These are phyloP conservation scores for Nymphaea colorata DNA, from an alignment of 164 flowering plant species.

Conservation along the genomic window DNA sequence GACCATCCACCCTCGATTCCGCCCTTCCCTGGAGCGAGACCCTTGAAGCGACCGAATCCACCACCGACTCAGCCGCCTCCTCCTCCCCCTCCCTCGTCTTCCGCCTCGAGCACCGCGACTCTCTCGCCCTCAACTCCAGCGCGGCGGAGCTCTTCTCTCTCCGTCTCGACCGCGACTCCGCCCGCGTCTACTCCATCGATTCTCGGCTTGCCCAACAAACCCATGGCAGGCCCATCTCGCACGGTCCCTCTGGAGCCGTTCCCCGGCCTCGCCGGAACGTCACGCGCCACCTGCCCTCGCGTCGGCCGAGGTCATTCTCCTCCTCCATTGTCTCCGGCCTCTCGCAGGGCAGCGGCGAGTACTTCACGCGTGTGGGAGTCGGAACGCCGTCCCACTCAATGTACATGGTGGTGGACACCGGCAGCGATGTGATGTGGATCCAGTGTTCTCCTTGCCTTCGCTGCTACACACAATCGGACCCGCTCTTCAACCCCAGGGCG, in stretches of 20 bases:
- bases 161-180: slow-evolving; percentile 52
- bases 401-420: slow-evolving; percentile 81
- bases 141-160: slow-evolving; percentile 44
- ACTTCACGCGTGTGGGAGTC: slow-evolving; percentile 75
- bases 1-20: slow-evolving; percentile 12
- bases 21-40: slow-evolving; percentile 2
- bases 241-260: no score
- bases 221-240: no score
- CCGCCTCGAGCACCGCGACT: slow-evolving; percentile 42
- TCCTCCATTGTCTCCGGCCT: slow-evolving; percentile 72
- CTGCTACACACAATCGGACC: slow-evolving; percentile 81
- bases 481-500: slow-evolving; percentile 60
- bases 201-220: background rate
- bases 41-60: slow-evolving; percentile 27
- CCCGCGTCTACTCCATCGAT: slow-evolving; percentile 8
- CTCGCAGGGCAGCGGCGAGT: slow-evolving; percentile 86
- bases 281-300: background rate
- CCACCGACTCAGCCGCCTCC: slow-evolving; percentile 2
- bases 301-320: slow-evolving; percentile 33
- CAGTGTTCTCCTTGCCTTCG: slow-evolving; percentile 81
- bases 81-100: slow-evolving; percentile 18
- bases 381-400: slow-evolving; percentile 6
- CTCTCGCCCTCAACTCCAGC: slow-evolving; percentile 21
- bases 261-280: background rate
- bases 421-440: slow-evolving; percentile 85